Conservation (phyloP, 169 alveolate species). For the Theileria orientalis region DNA sequence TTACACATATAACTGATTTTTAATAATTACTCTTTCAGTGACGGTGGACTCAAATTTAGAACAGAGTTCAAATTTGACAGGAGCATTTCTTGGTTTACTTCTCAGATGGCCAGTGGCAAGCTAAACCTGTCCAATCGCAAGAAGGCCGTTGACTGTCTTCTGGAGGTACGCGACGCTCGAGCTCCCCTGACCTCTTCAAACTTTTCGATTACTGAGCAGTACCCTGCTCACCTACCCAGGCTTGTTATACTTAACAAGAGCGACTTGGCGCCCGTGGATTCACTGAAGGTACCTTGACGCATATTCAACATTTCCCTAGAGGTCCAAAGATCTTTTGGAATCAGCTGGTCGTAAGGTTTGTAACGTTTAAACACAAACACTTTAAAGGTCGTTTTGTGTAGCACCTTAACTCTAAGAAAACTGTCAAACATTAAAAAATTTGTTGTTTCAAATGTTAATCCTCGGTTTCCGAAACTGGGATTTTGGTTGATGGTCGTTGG, state of each 20-base stretch:
- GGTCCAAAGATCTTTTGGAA: constrained; percentile 53
- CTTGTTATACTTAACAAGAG: constrained; percentile 57
- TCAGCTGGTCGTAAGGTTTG: constrained; percentile 31
- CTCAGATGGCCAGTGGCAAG: constrained; percentile 64
- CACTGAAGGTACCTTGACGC: constrained; percentile 21
- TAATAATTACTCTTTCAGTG: background rate
- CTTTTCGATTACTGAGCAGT: constrained; percentile 31
- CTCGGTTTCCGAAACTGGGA: constrained; percentile 47
- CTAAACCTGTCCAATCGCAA: constrained; percentile 42
- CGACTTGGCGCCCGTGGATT: constrained; percentile 42
- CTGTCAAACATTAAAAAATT: constrained; percentile 42
- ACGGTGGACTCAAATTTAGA: constrained; percentile 20
- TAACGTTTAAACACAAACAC: background rate
- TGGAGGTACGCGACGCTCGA: constrained; percentile 63
- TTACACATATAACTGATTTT: background rate
- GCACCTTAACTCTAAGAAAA: constrained; percentile 34
- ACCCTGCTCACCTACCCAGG: constrained; percentile 34
- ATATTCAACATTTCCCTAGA: constrained; percentile 7
- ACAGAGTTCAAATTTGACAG: constrained; percentile 53
- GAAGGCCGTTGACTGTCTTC: constrained; percentile 57
- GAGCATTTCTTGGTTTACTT: constrained; percentile 63
- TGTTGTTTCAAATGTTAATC: constrained; percentile 21
- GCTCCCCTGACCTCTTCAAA: constrained; percentile 67
- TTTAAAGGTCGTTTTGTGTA: constrained; percentile 17
- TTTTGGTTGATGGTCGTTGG: constrained; percentile 64